Evolutionary conservation across 1,139 yeast genomes (phyloP).

Genomic region (Protomyces pachydermus): DNA sequence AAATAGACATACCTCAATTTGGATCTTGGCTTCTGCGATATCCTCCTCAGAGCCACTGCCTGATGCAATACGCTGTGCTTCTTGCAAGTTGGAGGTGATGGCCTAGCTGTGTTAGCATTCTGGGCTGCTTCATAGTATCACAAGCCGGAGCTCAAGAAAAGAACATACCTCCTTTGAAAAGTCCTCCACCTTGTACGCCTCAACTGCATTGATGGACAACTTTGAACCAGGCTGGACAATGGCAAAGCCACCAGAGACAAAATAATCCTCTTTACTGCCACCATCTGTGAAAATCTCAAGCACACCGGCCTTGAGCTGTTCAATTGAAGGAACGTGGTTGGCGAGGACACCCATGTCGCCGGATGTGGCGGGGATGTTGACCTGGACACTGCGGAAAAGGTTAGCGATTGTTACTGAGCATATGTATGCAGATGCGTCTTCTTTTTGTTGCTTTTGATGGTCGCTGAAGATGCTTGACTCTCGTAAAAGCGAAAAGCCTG

Average conservation of each 20-base stretch:
- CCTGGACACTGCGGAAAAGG: conserved; percentile 60
- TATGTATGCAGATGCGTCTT: not conserved
- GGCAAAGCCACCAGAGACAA: conserved; percentile 94
- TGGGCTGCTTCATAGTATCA: not conserved
- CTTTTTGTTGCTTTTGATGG: not conserved
- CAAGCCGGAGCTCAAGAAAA: not conserved
- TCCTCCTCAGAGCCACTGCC: conserved; percentile 74
- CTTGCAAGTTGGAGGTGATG: conserved; percentile 75
- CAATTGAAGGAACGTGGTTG: conserved; percentile 96
- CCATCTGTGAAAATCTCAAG: conserved; percentile 81
- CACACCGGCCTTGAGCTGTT: conserved; percentile 94
- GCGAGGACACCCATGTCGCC: conserved; percentile 98
- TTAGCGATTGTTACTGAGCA: not conserved
- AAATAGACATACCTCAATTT: conserved; percentile 64
- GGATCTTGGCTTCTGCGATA: conserved; percentile 92
- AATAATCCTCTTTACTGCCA: conserved; percentile 75
- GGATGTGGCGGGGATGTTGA: conserved; percentile 89
- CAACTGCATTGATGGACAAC: conserved; percentile 87
- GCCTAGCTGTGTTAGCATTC: conserved; percentile 40
- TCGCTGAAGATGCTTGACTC: conserved; percentile 24
- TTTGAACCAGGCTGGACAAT: conserved; percentile 93
- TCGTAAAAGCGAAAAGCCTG: conserved; percentile 41
- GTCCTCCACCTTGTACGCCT: conserved; percentile 89
- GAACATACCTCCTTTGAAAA: conserved; percentile 59
- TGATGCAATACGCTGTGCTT: conserved; percentile 87